A percentile compares a stretch with the other conserved stretches of the same genome.
Evolutionary conservation across 1,284 basidiomycete genomes (phyloP).

Genomic region (Prillingera fragicola): DNA sequence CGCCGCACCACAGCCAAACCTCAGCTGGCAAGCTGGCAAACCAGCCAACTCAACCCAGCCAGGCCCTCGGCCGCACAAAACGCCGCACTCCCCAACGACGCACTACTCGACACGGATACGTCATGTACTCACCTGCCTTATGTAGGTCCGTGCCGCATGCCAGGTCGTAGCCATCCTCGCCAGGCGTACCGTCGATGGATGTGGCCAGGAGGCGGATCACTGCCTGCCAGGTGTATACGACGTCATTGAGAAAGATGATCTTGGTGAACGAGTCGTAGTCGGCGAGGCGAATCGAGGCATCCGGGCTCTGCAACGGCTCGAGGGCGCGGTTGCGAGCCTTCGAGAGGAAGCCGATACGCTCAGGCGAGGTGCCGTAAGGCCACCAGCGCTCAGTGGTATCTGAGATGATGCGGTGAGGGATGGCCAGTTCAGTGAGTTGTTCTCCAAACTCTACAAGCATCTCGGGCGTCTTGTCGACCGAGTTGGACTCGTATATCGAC

Average conservation of each 20-base stretch:
- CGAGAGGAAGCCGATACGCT: constrained; percentile 52
- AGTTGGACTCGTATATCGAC: constrained; percentile 57
- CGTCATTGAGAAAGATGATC: constrained; percentile 55
- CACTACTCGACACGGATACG: neutral
- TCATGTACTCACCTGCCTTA: constrained; percentile 40
- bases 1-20: too few relatives aligned
- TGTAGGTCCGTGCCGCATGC: constrained; percentile 56
- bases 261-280: constrained; percentile 49
- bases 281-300: constrained; percentile 28
- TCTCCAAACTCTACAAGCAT: constrained; percentile 48
- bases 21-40: too few relatives aligned
- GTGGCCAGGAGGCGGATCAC: constrained; percentile 54
- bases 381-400: constrained; percentile 31
- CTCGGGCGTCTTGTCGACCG: constrained; percentile 50
- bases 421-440: constrained; percentile 37
- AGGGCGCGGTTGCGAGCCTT: constrained; percentile 52
- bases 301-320: constrained; percentile 43
- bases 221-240: constrained; percentile 52
- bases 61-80: too few relatives aligned
- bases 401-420: constrained; percentile 46
- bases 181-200: constrained; percentile 15
- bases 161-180: constrained; percentile 52
- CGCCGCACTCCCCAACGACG: too few relatives aligned
- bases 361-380: constrained; percentile 45
- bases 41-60: too few relatives aligned